Evolutionary conservation across 768 basidiomycete genomes (phyloP), one percentile per base, ranked within the genome.

Genomic region (Leccinum olivaceopallidum): DNA sequence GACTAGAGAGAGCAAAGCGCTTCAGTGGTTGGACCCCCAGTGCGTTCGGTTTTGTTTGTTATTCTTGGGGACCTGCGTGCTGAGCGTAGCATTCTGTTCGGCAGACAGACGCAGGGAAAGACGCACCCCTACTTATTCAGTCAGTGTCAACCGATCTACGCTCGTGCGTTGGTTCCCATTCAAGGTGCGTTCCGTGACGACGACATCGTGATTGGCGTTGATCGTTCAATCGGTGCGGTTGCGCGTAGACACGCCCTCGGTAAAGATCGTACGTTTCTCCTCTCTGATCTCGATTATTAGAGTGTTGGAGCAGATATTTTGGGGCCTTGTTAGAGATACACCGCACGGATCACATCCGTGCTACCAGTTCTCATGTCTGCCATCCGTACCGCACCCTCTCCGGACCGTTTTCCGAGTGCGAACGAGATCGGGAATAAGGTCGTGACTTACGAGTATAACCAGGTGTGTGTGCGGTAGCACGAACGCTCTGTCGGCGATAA

Each of bases 101-200:
- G 18, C 26, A 91, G 90, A 61, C 92, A 95, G 75, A 96, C 94
- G 0, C 90, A 92, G 63, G 92, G 92, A n/a, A 93, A 92, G 67
- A 77, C 75, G 26, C 87, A 90, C 72, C 89, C 92, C 0, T 96
- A 89, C 75, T 76, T 96, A n/a, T 98, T 95, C 79, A 93, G 91
- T 63, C 95, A 96, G 69, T 92, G 89, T 69, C 94, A 97, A 67
- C 92, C 95, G 1, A 95, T 94, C 67, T 94, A 95, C 69, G 90
- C 90, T 4, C 84, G 95, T 48, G 81, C 87, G 3, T 76, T 95
- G 49, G 81, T 86, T 0, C 94, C 94, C 0, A 70, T 92, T 53
- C 93, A 95, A 82, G 88, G 88, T 85, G 44, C 26, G 62, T 54
- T 42, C 51, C 34, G 6, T 3, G 32, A n/a, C 44, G 22, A 18